Base-by-base conservation (phyloP, 345 rosid species). In the Citropsis articulata region DNA sequence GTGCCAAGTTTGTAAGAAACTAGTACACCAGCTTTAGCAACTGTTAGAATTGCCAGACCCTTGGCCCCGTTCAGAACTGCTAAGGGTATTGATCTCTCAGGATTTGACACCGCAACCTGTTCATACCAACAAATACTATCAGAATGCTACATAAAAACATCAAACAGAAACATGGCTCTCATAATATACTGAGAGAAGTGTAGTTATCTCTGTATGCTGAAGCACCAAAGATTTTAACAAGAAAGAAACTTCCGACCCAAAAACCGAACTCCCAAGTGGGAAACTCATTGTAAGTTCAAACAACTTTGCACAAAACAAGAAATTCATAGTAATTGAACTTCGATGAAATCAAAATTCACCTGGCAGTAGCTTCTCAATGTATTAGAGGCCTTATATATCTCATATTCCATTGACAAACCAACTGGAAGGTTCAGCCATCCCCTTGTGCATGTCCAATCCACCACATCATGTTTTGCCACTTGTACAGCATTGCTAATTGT, bases 371-470 rank as follows among this genome's bases (percentile, higher is more conserved):
- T 91, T 88, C 89, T 86, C 83, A 96, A 75, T 38, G 98, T 90
- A 83, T 84, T 96, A 75, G 93, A 84, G 30, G 98, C 97, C 79
- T 96, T 96, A 87, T 94, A 96, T 68, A 96, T 90, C 87, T 96
- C 99, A 67, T 92, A 91, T 81, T 96, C 99, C 99, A 94, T 94
- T 36, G 95, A 89, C 40, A 96, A 77, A 83, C 98, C 97, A 87
- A 94, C 79, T 0, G 99, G 99, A 70, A 94, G 93, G 71, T 96
- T 96, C 82, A 96, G 75, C 99, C 99, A 96, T 60, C 97, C 98
- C 83, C 99, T 90, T 0, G 88, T 73, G 66, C 94, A 91, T 0
- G 99, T 96, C 99, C 99, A 96, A 85, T 96, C 98, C 78, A 86
- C 74, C 60, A 94, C 97, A 76, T 96, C 99, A 79, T 96, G 98